Conservation (phyloP, 2,329 filamentous ascomycete species). For the Phoma sp. region DNA sequence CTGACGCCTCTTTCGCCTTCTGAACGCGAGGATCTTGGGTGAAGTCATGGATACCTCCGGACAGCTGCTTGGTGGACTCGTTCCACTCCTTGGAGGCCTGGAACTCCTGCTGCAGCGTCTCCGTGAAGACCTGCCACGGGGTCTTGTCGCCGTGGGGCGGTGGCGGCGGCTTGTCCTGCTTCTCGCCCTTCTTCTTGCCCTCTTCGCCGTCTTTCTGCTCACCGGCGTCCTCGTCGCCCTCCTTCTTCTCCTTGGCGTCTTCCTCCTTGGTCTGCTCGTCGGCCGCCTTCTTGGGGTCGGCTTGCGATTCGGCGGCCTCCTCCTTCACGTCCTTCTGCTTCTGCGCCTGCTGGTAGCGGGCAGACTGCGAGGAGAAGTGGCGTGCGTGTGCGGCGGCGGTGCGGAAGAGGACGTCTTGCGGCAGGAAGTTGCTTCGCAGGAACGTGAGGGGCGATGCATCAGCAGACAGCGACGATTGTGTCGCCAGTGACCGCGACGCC, state of each 20-base stretch:
- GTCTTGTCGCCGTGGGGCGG: conserved; percentile 99
- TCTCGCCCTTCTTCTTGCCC: conserved; percentile 65
- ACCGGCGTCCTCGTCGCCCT: conserved; percentile 55
- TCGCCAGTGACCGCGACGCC: conserved; percentile 30
- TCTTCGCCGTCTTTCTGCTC: conserved; percentile 54
- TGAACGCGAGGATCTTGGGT: conserved; percentile 91
- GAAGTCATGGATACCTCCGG: conserved; percentile 87
- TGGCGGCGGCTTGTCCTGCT: conserved; percentile 73
- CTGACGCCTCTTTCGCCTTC: conserved; percentile 81
- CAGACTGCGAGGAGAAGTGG: conserved; percentile 52
- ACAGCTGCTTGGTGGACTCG: conserved; percentile 94
- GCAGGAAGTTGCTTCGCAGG: conserved; percentile 53
- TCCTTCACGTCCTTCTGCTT: conserved; percentile 45
- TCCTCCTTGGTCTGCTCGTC: conserved; percentile 51
- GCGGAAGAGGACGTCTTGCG: conserved; percentile 48
- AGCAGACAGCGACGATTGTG: conserved; percentile 25
- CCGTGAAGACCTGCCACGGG: conserved; percentile 97
- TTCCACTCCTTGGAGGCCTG: conserved; percentile 99
- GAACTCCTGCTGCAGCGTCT: conserved; percentile 93
- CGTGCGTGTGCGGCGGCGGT: conserved; percentile 52
- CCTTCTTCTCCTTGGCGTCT: conserved; percentile 49
- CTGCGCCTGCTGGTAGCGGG: conserved; percentile 43
- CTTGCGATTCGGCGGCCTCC: conserved; percentile 30
- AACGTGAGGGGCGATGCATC: conserved; percentile 42
- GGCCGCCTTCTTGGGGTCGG: conserved; percentile 49